Base-by-base conservation (phyloP, 2,329 filamentous ascomycete species). In the Aureobasidium lini region DNA sequence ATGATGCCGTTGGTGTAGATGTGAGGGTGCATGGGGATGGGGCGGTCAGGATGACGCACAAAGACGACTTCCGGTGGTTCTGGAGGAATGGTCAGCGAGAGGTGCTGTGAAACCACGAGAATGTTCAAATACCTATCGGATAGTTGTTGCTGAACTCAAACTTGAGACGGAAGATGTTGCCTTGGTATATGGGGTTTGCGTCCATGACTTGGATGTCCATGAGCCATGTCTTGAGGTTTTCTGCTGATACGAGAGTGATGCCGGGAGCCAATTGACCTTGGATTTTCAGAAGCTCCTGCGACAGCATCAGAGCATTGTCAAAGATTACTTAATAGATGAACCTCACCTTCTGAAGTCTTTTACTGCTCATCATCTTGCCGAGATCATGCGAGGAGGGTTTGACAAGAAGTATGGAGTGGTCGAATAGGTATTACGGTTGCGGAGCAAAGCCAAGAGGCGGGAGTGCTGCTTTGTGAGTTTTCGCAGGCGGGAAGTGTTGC, bases 1-100 rank as follows among this genome's bases (percentile, higher is more conserved):
- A 99, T 99, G 73, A 97, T 96, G 67, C 94, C 94, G 74, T 99
- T 99, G 67, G 89, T 94, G 78, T 99, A 99, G 73, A 99, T 89
- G 76, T 99, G 94, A 3, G 94, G 94, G 69, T 99, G 94, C 72
- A 96, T 92, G 1, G 94, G 94, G 67, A 99, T 92, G 2, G 79
- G 76, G 43, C 82, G 80, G 42, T 73, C 72, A 0, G 75, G 71
- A 40, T 68, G 68, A 36, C 83, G 72, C 59, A 90, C 80, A 70
- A 99, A 99, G 60, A 89, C 88, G 65, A 97, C 94, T 79, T 99
- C 94, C 28, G 94, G 94, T 0, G 94, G 88, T 77, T 96, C 93
- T 95, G 67, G 47, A n/a, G 10, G 11, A 6, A 48, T 42, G 43
- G 29, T 54, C 6, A 43, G 40, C 11, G 1, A 13, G 32, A 31